Conservation (phyloP, 805 yeast genomes). For the Teunomyces lycoperdinae region DNA sequence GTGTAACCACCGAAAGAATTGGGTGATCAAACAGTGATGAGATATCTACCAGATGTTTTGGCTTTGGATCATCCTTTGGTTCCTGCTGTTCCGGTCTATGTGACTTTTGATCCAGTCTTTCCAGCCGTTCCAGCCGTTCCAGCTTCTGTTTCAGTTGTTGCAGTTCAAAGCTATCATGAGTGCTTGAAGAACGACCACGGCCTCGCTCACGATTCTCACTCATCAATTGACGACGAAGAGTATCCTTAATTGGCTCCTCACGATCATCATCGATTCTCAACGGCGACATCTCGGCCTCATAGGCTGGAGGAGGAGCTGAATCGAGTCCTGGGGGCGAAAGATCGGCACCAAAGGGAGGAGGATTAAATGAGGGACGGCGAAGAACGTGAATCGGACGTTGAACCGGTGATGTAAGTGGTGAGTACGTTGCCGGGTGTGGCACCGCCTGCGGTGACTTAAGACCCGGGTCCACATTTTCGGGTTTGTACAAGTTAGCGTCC, state of each 20-base stretch:
- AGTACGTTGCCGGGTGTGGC: conserved; percentile 43
- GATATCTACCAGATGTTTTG: too few relatives aligned
- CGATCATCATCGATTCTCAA: conserved; percentile 17
- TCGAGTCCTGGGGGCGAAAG: conserved; percentile 14
- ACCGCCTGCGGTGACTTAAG: conserved; percentile 63
- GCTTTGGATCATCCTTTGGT: neutral
- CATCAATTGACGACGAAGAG: conserved; percentile 13
- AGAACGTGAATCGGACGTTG: conserved; percentile 52
- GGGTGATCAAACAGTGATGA: neutral
- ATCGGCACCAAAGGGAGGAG: conserved; percentile 56
- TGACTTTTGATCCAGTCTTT: neutral
- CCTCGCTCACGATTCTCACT: neutral
- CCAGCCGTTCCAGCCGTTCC: neutral
- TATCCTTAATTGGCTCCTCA: conserved; percentile 14
- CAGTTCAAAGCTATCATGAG: too few relatives aligned
- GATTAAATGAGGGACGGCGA: conserved; percentile 55
- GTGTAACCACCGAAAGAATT: neutral
- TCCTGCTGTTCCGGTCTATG: neutral
- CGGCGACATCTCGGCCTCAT: conserved; percentile 25
- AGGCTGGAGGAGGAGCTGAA: conserved; percentile 30
- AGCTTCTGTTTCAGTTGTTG: neutral
- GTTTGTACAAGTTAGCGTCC: conserved; percentile 52
- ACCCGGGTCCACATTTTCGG: conserved; percentile 40
- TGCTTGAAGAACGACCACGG: neutral
- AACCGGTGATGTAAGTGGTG: conserved; percentile 40